A percentile compares a stretch with the other conserved stretches of the same genome.
These are phyloP conservation scores for Suillus paluster DNA, from an alignment of 768 basidiomycete genomes.

Conservation along the genomic window DNA sequence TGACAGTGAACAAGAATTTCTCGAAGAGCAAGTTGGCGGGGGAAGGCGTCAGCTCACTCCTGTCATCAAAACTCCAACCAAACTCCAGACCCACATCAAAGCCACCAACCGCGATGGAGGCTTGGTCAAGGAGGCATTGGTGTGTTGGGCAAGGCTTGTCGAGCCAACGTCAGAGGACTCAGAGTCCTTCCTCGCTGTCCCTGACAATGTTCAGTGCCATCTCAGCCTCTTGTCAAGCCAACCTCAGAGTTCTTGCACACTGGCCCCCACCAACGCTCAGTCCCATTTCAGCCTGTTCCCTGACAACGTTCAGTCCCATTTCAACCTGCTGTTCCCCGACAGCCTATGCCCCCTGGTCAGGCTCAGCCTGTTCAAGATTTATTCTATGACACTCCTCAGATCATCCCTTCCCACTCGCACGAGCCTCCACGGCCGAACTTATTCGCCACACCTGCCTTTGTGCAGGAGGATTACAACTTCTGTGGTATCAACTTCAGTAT, in stretches of 20 bases:
- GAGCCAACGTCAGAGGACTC: background rate
- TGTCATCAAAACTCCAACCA: background rate
- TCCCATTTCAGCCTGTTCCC: background rate
- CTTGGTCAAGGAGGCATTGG: conserved; percentile 1
- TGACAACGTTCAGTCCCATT: background rate
- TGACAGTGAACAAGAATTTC: background rate
- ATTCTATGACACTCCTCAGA: background rate
- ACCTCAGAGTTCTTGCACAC: background rate
- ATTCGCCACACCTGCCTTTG: background rate
- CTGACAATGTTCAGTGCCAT: too few relatives aligned
- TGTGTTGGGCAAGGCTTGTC: background rate
- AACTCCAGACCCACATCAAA: background rate
- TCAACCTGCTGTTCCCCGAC: background rate
- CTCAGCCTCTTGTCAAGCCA: background rate
- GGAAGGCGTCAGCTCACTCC: background rate
- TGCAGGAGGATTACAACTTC: background rate
- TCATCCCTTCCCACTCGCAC: background rate
- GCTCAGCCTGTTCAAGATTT: background rate
- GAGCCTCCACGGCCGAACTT: background rate
- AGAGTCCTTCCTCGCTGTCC: too few relatives aligned
- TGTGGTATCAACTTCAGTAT: background rate
- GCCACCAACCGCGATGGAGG: background rate
- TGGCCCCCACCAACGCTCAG: background rate
- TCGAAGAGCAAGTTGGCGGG: background rate
- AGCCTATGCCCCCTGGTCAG: background rate